A percentile compares a stretch with the other conserved stretches of the same genome.
phyloP scores from a whole-genome alignment of 441 rosid species.

The Populus hybrid region DNA sequence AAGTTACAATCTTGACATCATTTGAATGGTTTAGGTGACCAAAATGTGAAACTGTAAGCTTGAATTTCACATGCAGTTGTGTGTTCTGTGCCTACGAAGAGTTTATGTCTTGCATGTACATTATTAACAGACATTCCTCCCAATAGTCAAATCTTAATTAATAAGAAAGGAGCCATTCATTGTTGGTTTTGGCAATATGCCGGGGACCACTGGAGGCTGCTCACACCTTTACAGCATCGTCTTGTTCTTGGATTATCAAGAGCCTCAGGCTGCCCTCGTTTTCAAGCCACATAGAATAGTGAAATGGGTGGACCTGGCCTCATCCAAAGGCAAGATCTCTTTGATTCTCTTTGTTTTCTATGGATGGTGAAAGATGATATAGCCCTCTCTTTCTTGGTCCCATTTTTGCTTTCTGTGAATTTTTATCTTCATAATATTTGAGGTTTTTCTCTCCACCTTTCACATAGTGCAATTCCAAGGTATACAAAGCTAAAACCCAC shows the following conservation, averaged over 20 bases:
- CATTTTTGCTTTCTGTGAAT: constrained; percentile 18
- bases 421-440: not conserved
- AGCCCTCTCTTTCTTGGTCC: constrained; percentile 47
- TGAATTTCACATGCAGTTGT: not conserved
- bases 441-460: constrained; percentile 20
- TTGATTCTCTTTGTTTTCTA: constrained; percentile 44
- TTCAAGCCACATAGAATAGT: constrained; percentile 31
- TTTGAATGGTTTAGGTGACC: not conserved
- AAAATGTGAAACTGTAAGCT: not conserved
- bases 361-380: constrained; percentile 41
- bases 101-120: not conserved
- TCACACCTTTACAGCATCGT: constrained; percentile 12
- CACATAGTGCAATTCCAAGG: constrained; percentile 15
- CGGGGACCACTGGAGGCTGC: constrained; percentile 32
- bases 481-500: constrained; percentile 13
- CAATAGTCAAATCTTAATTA: constrained; percentile 1
- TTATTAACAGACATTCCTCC: not conserved
- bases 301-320: constrained; percentile 38
- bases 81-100: not conserved
- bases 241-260: constrained; percentile 18
- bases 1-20: constrained; percentile 15
- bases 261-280: constrained; percentile 30
- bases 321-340: constrained; percentile 42
- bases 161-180: constrained; percentile 12
- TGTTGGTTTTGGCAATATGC: constrained; percentile 14